These are phyloP conservation scores for Suillus clintonianus DNA, from an alignment of 768 basidiomycete species.

Conservation along the genomic window DNA sequence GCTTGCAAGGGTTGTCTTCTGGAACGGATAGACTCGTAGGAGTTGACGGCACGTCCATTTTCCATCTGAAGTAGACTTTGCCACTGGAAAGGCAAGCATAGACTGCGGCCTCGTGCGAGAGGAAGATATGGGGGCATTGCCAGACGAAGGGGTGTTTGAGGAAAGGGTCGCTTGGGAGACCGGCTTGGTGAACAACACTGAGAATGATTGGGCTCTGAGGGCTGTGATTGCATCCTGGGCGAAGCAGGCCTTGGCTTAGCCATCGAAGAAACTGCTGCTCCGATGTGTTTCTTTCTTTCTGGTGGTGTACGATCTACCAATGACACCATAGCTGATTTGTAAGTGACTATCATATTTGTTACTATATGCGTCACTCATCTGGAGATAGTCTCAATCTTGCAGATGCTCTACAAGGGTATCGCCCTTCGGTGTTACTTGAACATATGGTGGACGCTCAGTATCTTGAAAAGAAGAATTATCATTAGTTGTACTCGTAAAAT, in stretches of 20 bases:
- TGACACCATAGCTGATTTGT: too few relatives aligned
- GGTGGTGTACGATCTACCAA: too few relatives aligned
- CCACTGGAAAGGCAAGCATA: slow-evolving; percentile 68
- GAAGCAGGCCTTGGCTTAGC: slow-evolving; percentile 23
- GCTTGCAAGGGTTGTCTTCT: slow-evolving; percentile 43
- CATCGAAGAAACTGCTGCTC: slow-evolving; percentile 16
- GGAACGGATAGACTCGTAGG: slow-evolving; percentile 48
- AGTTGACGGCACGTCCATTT: slow-evolving; percentile 28
- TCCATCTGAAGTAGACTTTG: slow-evolving; percentile 43
- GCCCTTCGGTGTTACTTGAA: too few relatives aligned
- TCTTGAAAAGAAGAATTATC: too few relatives aligned
- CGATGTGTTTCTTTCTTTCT: too few relatives aligned
- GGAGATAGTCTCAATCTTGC: too few relatives aligned
- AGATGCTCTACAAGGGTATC: too few relatives aligned
- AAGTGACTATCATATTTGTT: too few relatives aligned
- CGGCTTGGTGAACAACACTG: slow-evolving; percentile 26
- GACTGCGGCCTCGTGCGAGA: slow-evolving; percentile 74
- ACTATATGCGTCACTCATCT: too few relatives aligned
- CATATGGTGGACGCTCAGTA: too few relatives aligned
- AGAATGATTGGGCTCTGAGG: too few relatives aligned
- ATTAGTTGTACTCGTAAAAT: too few relatives aligned
- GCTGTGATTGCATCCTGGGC: slow-evolving; percentile 22
- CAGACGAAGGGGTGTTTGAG: slow-evolving; percentile 22
- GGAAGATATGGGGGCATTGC: slow-evolving; percentile 30
- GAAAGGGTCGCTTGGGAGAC: slow-evolving; percentile 30